Evolutionary conservation across 495 filamentous ascomycete genomes (phyloP), one percentile per base, ranked within the genome.

Genomic region (Aspergillus asperescens): DNA sequence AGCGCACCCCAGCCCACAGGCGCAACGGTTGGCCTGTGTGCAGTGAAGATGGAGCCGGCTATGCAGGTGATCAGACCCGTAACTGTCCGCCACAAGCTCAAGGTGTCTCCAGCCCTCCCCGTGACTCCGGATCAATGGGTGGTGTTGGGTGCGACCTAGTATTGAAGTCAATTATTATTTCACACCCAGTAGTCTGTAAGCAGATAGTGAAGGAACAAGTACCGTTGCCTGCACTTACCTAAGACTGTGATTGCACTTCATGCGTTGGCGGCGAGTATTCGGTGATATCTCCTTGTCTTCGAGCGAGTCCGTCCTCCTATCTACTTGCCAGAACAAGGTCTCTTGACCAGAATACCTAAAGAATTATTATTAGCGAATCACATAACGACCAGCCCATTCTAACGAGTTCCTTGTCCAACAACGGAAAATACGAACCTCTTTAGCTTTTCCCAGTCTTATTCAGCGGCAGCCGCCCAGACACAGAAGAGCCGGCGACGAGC

Each of bases 1-100:
- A 60, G 38, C 47, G 46, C 52, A 52, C 54, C 54, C 50, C 52
- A 62, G 53, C 55, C 61, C 58, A 63, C 60, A 52, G 40, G 29
- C 51, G 48, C 50, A 62, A 62, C 54, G 54, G 60, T 38, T 57
- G 43, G 42, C 43, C 54, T 63, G 56, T 52, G 55, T 54, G 28
- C 52, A 16, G 50, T 48, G 56, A 59, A 57, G 58, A 63, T 64
- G 57, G 61, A 61, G 58, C 62, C 68, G 66, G 65, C 51, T 68
- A 72, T 70, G 67, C 67, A 72, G 57, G 69, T 67, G 65, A 67
- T 68, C 55, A 61, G 58, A 62, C 62, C 64, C 66, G 63, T 61
- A 52, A 58, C 56, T 62, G 59, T 60, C 62, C 68, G 60, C 66
- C 64, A 59, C 55, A n/a, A n/a, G 16, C 32, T 59, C 63, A 66